A percentile compares a stretch with the other conserved stretches of the same genome.
Evolutionary conservation across 352 stramenopile species (phyloP).

Genomic region (Labyrinthula sp.): DNA sequence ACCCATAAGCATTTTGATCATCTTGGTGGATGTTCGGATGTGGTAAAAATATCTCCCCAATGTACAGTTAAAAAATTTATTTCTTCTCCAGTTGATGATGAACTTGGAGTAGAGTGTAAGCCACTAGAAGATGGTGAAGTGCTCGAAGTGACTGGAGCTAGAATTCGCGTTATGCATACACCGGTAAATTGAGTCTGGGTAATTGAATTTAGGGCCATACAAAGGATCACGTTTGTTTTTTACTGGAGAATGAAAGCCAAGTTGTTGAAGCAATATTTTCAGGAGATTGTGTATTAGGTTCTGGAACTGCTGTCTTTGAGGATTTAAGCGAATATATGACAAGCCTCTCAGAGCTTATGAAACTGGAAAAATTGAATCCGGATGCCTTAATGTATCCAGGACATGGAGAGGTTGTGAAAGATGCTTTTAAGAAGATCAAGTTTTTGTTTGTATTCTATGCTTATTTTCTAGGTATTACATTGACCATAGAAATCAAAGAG

Average conservation of each 20-base stretch:
- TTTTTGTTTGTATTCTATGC: too few species aligned
- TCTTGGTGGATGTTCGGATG: slow-evolving; percentile 48
- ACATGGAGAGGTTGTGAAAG: slow-evolving; percentile 45
- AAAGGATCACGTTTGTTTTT: slow-evolving; percentile 55
- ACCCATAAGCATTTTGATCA: slow-evolving; percentile 67
- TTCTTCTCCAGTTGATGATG: too few species aligned
- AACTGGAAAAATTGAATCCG: too few species aligned
- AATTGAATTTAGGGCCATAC: too few species aligned
- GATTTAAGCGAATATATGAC: slow-evolving; percentile 52
- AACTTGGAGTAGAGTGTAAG: too few species aligned
- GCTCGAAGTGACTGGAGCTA: slow-evolving; percentile 24
- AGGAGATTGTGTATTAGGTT: slow-evolving; percentile 55
- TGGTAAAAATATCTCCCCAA: too few species aligned
- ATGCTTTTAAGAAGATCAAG: slow-evolving; percentile 45
- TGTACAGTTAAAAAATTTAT: too few species aligned
- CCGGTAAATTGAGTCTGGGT: too few species aligned
- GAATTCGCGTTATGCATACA: slow-evolving; percentile 46
- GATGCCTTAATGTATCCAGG: slow-evolving; percentile 57
- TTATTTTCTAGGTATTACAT: too few species aligned
- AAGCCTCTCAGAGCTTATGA: slow-evolving; percentile 42
- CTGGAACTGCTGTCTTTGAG: slow-evolving; percentile 57
- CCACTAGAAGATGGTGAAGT: slow-evolving; percentile 34
- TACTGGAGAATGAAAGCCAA: slow-evolving; percentile 40
- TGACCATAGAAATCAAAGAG: slow-evolving; percentile 45
- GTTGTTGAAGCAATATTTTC: slow-evolving; percentile 48